Evolutionary conservation across 352 stramenopile species (phyloP).

Genomic region (Thalassiosira hispida): DNA sequence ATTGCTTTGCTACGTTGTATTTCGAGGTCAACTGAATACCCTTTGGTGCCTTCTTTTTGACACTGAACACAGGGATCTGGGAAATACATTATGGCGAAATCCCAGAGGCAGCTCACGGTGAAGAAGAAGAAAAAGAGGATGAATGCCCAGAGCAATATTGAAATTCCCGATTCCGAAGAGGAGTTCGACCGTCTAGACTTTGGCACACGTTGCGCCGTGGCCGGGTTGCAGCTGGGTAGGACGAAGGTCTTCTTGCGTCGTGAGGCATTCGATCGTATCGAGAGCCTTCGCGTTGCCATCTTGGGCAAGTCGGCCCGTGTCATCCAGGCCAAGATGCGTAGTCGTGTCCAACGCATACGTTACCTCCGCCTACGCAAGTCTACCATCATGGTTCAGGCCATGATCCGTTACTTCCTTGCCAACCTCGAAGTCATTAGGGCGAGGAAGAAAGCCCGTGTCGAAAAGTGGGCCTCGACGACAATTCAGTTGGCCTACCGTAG

Average conservation of each 20-base stretch:
- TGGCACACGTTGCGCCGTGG: slow-evolving; percentile 77
- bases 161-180: slow-evolving; percentile 68
- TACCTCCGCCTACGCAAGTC: slow-evolving; percentile 42
- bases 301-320: slow-evolving; percentile 54
- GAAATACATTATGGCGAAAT: slow-evolving; percentile 5
- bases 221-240: slow-evolving; percentile 86
- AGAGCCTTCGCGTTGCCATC: slow-evolving; percentile 73
- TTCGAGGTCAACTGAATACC: not conserved
- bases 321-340: slow-evolving; percentile 55
- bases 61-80: slow-evolving; percentile 11
- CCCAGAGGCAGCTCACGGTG: not conserved
- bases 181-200: slow-evolving; percentile 80
- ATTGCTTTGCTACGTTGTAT: not conserved
- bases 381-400: slow-evolving; percentile 43
- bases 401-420: slow-evolving; percentile 60
- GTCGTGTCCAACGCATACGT: slow-evolving; percentile 30
- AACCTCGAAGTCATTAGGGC: slow-evolving; percentile 57
- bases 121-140: slow-evolving; percentile 55
- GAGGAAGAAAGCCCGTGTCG: slow-evolving; percentile 37
- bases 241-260: slow-evolving; percentile 87
- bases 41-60: not conserved
- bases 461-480: slow-evolving; percentile 50
- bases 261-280: slow-evolving; percentile 85
- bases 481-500: slow-evolving; percentile 60
- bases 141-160: slow-evolving; percentile 63